A percentile compares a stretch with the other conserved stretches of the same genome.
phyloP scores from a whole-genome alignment of 768 basidiomycete species.

The Lactarius indigo region DNA sequence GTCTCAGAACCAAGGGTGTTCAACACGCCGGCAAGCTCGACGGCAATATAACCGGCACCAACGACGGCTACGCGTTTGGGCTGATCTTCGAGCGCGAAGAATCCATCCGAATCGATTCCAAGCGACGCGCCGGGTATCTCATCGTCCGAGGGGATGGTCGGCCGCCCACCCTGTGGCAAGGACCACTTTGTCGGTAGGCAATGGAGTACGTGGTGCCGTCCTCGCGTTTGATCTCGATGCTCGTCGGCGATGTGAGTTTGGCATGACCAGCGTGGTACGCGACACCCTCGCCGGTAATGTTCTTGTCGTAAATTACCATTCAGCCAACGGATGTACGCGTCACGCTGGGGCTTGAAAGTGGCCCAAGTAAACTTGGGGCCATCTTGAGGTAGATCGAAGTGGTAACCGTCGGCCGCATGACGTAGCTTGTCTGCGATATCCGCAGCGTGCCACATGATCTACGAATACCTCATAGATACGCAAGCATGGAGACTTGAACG shows the following conservation, averaged over 20 bases:
- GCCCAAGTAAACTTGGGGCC: slow-evolving; percentile 79
- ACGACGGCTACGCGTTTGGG: slow-evolving; percentile 92
- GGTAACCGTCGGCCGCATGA: slow-evolving; percentile 70
- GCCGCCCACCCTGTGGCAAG: slow-evolving; percentile 86
- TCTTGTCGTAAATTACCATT: slow-evolving; percentile 92
- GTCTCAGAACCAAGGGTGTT: slow-evolving; percentile 89
- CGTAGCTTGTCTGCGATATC: slow-evolving; percentile 83
- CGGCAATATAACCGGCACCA: slow-evolving; percentile 97
- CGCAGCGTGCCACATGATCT: slow-evolving; percentile 99
- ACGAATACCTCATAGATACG: not conserved
- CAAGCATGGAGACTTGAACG: not conserved
- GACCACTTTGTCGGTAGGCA: slow-evolving; percentile 70
- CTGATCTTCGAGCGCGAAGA: slow-evolving; percentile 88
- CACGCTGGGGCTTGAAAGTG: slow-evolving; percentile 87
- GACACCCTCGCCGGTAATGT: slow-evolving; percentile 83
- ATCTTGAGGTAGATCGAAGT: slow-evolving; percentile 46
- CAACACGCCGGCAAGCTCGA: slow-evolving; percentile 94
- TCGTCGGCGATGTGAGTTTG: slow-evolving; percentile 61
- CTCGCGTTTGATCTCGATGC: slow-evolving; percentile 66
- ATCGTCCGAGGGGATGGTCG: slow-evolving; percentile 73
- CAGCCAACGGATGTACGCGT: slow-evolving; percentile 87
- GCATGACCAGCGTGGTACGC: slow-evolving; percentile 82
- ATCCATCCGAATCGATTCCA: slow-evolving; percentile 93
- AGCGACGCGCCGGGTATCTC: slow-evolving; percentile 85
- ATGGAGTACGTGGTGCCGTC: slow-evolving; percentile 72